Evolutionary conservation across 2,329 filamentous ascomycete genomes (phyloP), one percentile per base, ranked within the genome.

Genomic region (Colletotrichum sp.): DNA sequence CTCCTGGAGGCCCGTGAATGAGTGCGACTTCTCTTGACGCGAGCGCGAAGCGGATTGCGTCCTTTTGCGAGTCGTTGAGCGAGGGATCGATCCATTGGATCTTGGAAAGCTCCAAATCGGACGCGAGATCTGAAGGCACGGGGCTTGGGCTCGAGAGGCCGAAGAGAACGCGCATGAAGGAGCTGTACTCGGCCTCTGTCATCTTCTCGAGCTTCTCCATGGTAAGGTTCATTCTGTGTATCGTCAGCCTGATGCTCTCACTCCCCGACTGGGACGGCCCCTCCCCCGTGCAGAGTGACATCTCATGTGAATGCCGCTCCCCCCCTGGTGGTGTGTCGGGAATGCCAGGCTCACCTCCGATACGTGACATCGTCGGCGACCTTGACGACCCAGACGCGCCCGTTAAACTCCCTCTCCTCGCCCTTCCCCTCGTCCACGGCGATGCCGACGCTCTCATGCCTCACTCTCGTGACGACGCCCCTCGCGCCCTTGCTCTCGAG

Each of bases 1-100:
- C 91, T 1, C 97, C 97, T 1, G 97, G 97, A 1, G 97, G 97
- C 0, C 97, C 97, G 82, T 99, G 97, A 70, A 99, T 98, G 75
- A 98, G 88, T 4, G 95, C 95, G 32, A 99, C 90, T 81, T 98
- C 96, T 69, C 89, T 90, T 2, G 95, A 94, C 8, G 93, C 94
- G 70, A 99, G 87, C 0, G 96, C 96, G 82, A 99, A 99, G n/a
- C 92, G 86, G 74, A 94, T 92, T 18, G 92, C 92, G 72, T 93
- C 91, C 79, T 92, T 93, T 81, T 94, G 93, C 15, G 90, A 92
- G 15, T 92, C 90, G 80, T 94, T 94, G 26, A 94, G 85, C 18
- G 87, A 89, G 18, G 88, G 87, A 79, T 94, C 91, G 72, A 93
- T 81, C 92, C 92, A 94, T 57, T 90, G 86, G 9, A 94, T 83